A percentile compares a stretch with the other conserved stretches of the same genome.
These are phyloP conservation scores for Aphanoascus verrucosus DNA, from an alignment of 2,329 filamentous ascomycete genomes.

Conservation along the genomic window DNA sequence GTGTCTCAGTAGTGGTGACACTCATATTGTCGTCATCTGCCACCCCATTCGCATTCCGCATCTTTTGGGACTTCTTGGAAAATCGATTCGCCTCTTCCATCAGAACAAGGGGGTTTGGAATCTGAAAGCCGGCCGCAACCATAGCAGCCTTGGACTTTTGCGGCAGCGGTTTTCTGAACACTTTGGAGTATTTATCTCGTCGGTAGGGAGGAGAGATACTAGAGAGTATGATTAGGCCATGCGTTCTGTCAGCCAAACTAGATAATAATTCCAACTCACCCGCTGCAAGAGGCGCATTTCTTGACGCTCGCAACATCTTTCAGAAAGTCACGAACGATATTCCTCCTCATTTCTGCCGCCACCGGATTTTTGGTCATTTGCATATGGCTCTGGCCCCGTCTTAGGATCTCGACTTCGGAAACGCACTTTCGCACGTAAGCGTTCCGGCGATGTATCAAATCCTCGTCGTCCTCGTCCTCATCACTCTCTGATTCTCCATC, in stretches of 20 bases:
- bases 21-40: conserved; percentile 42
- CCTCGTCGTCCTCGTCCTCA: conserved; percentile 47
- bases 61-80: conserved; percentile 23
- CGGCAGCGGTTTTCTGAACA: conserved; percentile 73
- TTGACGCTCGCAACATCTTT: conserved; percentile 58
- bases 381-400: conserved; percentile 33
- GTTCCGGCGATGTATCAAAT: conserved; percentile 47
- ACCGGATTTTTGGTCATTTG: conserved; percentile 67
- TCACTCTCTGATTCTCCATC: conserved; percentile 54
- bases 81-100: conserved; percentile 39
- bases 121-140: conserved; percentile 56
- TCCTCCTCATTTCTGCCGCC: conserved; percentile 62
- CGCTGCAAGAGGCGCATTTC: conserved; percentile 56
- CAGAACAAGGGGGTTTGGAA: conserved; percentile 59
- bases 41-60: conserved; percentile 15
- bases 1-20: conserved; percentile 42
- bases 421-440: conserved; percentile 65
- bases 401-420: conserved; percentile 45
- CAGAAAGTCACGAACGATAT: conserved; percentile 71
- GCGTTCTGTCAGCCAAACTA: background rate
- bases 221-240: conserved; percentile 17
- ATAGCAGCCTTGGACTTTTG: conserved; percentile 68
- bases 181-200: conserved; percentile 84
- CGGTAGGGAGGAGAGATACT: conserved; percentile 73
- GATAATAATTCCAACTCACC: conserved; percentile 28